A percentile compares a stretch with the other conserved stretches of the same genome.
These are phyloP conservation scores for Trichoderma lentiforme DNA, from an alignment of 2,329 filamentous ascomycete genomes.

Conservation along the genomic window DNA sequence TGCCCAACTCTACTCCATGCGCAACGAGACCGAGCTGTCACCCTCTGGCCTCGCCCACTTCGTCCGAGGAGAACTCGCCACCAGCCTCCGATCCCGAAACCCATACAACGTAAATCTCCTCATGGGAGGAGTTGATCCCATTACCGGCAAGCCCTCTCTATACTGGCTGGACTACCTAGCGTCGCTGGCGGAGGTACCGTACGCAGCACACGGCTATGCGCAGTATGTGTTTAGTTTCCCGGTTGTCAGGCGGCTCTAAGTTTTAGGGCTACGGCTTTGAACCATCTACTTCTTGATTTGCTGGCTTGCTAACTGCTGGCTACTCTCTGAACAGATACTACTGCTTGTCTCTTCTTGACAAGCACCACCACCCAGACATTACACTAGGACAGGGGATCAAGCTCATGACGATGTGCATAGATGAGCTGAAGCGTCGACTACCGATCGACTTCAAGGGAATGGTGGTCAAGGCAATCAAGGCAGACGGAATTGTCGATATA, in stretches of 20 bases:
- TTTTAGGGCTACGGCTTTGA: background rate
- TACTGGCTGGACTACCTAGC: constrained; percentile 99
- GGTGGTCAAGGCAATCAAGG: constrained; percentile 89
- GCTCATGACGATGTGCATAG: constrained; percentile 89
- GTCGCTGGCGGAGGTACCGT: constrained; percentile 80
- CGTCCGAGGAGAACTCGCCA: constrained; percentile 88
- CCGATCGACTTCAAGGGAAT: constrained; percentile 99
- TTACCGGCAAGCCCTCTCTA: constrained; percentile 83
- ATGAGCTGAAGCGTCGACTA: constrained; percentile 93
- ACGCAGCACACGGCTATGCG: constrained; percentile 96
- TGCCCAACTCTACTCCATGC: constrained; percentile 96
- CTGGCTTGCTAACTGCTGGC: background rate
- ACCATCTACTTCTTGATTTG: background rate
- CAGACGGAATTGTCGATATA: constrained; percentile 84
- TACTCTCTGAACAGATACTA: constrained; percentile 66
- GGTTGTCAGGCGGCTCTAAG: background rate
- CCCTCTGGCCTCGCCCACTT: constrained; percentile 88
- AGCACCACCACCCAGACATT: constrained; percentile 97
- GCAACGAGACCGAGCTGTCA: constrained; percentile 88
- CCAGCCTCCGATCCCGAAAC: constrained; percentile 83
- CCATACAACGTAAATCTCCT: constrained; percentile 97
- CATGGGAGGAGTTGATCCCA: constrained; percentile 88
- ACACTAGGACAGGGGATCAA: constrained; percentile 84
- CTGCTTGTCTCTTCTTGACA: constrained; percentile 95
- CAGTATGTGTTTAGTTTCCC: constrained; percentile 58